Percentiles rank a stretch among this genome's conserved stretches.
These are phyloP conservation scores for Colletotrichum limetticola DNA, from an alignment of 2,329 filamentous ascomycete genomes.

Conservation along the genomic window DNA sequence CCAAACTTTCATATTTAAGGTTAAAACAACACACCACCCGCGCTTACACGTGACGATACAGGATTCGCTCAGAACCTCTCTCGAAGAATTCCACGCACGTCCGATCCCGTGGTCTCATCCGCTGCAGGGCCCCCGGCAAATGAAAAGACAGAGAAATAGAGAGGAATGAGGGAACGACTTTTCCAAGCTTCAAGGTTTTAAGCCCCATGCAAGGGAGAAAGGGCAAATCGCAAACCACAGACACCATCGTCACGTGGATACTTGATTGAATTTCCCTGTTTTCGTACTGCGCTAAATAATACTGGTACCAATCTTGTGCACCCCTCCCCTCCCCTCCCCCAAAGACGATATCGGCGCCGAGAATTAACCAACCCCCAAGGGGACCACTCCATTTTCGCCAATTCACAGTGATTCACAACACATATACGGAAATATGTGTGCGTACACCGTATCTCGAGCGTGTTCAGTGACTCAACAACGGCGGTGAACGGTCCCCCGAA, in stretches of 20 bases:
- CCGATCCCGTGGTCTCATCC: constrained; percentile 25
- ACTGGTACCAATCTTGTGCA: neutral
- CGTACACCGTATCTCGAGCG: too few species aligned
- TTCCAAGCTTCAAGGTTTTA: neutral
- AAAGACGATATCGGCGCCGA: neutral
- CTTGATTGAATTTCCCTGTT: constrained; percentile 17
- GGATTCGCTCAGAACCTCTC: constrained; percentile 6
- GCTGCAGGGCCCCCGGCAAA: constrained; percentile 3
- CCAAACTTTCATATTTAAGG: too few species aligned
- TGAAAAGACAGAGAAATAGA: neutral
- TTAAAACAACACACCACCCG: too few species aligned
- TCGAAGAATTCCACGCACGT: constrained; percentile 1
- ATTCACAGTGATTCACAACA: constrained; percentile 32
- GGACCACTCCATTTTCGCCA: constrained; percentile 19
- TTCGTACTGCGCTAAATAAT: neutral
- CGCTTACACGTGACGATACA: constrained; percentile 10
- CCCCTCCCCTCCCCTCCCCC: too few species aligned
- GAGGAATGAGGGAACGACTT: constrained; percentile 3
- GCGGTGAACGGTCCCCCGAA: constrained; percentile 21
- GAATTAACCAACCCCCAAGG: neutral
- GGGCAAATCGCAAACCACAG: constrained; percentile 25
- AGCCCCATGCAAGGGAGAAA: neutral
- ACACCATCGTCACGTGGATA: constrained; percentile 29
- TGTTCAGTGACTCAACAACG: constrained; percentile 30
- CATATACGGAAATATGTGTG: neutral